Conservation (phyloP, 768 basidiomycete species). For the Auriscalpium microsporum region DNA sequence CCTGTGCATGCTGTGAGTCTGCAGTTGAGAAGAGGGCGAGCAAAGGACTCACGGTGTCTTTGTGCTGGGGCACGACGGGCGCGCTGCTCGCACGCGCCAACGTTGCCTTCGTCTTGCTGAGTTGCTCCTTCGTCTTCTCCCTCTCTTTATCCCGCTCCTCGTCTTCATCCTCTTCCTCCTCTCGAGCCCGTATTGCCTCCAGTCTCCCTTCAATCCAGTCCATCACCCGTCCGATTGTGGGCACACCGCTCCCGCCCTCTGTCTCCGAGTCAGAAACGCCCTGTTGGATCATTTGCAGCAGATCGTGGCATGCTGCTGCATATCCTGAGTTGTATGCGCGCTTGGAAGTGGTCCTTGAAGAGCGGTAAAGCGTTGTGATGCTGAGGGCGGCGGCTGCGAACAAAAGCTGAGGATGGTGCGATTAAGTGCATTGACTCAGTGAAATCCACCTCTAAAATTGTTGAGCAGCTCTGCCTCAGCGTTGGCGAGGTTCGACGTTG, state of each 20-base stretch:
- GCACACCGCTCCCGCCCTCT: conserved; percentile 32
- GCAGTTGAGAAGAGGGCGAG: conserved; percentile 4
- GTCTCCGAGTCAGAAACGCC: conserved; percentile 54
- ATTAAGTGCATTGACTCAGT: neutral
- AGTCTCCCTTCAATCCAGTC: conserved; percentile 80
- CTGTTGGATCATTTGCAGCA: conserved; percentile 76
- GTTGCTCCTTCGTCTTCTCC: conserved; percentile 18
- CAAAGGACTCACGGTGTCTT: conserved; percentile 14
- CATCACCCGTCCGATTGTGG: conserved; percentile 69
- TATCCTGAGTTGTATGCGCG: conserved; percentile 78
- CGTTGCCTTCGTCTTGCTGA: conserved; percentile 18
- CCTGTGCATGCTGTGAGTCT: conserved; percentile 15
- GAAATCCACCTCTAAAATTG: conserved; percentile 63
- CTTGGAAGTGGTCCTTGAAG: conserved; percentile 69
- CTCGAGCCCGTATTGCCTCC: conserved; percentile 63
- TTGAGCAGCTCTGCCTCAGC: conserved; percentile 75
- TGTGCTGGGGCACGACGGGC: conserved; percentile 14
- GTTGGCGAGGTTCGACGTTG: conserved; percentile 58
- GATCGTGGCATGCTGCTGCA: conserved; percentile 69
- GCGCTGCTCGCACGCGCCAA: conserved; percentile 15
- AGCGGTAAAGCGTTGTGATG: conserved; percentile 78
- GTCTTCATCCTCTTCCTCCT: conserved; percentile 80
- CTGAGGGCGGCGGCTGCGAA: conserved; percentile 68
- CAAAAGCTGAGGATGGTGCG: conserved; percentile 18
- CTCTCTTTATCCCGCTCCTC: conserved; percentile 56